These are phyloP conservation scores for Aspergillus tamarii DNA, from an alignment of 2,329 filamentous ascomycete species.

Conservation along the genomic window DNA sequence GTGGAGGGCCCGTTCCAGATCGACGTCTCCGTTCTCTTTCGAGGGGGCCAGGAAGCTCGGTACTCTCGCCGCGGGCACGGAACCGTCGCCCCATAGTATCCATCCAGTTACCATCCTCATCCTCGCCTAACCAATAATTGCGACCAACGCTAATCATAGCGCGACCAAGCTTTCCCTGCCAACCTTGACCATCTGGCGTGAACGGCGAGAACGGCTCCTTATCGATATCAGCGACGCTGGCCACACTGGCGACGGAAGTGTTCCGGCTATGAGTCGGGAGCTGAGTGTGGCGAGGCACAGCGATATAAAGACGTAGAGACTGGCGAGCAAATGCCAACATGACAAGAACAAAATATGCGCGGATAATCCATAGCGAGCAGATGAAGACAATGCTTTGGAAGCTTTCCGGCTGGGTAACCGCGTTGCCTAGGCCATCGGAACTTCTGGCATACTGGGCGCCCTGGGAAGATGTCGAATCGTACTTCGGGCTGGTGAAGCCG, in stretches of 20 bases:
- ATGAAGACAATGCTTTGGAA: slow-evolving; percentile 80
- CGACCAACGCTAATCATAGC: slow-evolving; percentile 73
- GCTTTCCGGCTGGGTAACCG: slow-evolving; percentile 67
- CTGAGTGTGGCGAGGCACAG: slow-evolving; percentile 43
- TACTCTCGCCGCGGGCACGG: slow-evolving; percentile 50
- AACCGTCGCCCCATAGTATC: slow-evolving; percentile 65
- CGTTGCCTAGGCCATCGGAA: slow-evolving; percentile 60
- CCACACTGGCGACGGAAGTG: slow-evolving; percentile 51
- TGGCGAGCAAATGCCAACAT: slow-evolving; percentile 81
- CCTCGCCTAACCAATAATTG: slow-evolving; percentile 77
- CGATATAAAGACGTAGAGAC: slow-evolving; percentile 67
- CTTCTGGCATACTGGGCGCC: slow-evolving; percentile 33
- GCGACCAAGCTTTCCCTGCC: slow-evolving; percentile 77
- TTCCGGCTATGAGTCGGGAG: slow-evolving; percentile 47
- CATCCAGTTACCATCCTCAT: slow-evolving; percentile 67
- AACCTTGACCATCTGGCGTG: slow-evolving; percentile 75
- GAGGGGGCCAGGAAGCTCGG: slow-evolving; percentile 45
- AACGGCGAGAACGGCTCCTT: slow-evolving; percentile 72
- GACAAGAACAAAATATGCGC: slow-evolving; percentile 81
- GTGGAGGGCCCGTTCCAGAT: slow-evolving; percentile 61
- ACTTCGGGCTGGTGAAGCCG: slow-evolving; percentile 66
- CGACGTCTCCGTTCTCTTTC: slow-evolving; percentile 64
- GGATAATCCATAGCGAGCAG: slow-evolving; percentile 70
- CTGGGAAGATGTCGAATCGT: slow-evolving; percentile 64
- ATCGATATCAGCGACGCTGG: slow-evolving; percentile 49